Conservation (phyloP, 805 yeast genomes). For the Aciculoconidium aculeatum region DNA sequence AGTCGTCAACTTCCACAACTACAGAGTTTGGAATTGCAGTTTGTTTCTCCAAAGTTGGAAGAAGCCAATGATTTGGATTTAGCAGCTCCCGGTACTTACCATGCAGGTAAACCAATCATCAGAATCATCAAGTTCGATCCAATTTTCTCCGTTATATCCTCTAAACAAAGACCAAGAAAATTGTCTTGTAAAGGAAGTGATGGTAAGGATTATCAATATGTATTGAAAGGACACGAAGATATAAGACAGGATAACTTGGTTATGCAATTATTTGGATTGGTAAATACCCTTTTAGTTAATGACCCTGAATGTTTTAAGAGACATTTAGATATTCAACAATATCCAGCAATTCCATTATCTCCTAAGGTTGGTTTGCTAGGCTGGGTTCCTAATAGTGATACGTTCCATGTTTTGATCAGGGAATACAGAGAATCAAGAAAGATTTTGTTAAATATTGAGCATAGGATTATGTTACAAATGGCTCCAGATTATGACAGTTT, state of each 20-base stretch:
- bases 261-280: conserved; percentile 95
- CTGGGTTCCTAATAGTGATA: conserved; percentile 97
- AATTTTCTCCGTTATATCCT: conserved; percentile 77
- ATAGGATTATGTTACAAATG: conserved; percentile 94
- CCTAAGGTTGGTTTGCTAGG: conserved; percentile 96
- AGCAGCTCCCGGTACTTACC: conserved; percentile 92
- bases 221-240: conserved; percentile 94
- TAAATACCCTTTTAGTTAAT: conserved; percentile 79
- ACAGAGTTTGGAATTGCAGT: conserved; percentile 81
- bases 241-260: conserved; percentile 95
- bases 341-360: conserved; percentile 90
- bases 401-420: conserved; percentile 87
- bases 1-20: conserved; percentile 84
- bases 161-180: conserved; percentile 94
- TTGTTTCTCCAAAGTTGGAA: conserved; percentile 85
- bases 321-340: conserved; percentile 87
- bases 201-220: conserved; percentile 81
- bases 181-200: conserved; percentile 78
- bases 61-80: conserved; percentile 74
- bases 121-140: conserved; percentile 75
- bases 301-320: conserved; percentile 96
- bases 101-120: conserved; percentile 74
- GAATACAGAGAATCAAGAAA: conserved; percentile 91
- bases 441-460: conserved; percentile 86
- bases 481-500: conserved; percentile 93